Base-by-base conservation (phyloP, 2,329 filamentous ascomycete species). In the Aspergillus aculeatinus region DNA sequence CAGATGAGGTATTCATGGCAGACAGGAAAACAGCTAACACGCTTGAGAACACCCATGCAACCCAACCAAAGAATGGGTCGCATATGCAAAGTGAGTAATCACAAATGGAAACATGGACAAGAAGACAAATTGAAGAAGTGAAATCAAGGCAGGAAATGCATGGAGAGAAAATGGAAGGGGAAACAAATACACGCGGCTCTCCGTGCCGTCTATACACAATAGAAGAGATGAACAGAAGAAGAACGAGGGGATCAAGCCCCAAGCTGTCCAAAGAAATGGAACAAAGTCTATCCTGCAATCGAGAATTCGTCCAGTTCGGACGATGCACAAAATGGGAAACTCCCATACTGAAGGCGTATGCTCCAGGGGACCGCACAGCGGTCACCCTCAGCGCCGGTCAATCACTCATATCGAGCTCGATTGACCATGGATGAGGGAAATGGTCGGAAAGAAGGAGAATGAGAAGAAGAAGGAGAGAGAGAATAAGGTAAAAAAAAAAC, bases 341-440 rank as follows among this genome's bases (percentile, higher is more conserved):
- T 3, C 51, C 48, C 39, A 16, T 16, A 12, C 53, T 12, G 33
- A 16, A 16, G 33, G 14, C 9, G 48, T 58, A 56, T 48, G 25
- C 55, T 55, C 31, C 29, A 54, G 58, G 59, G 60, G 57, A 56
- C 60, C 51, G 63, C 57, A 35, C 61, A 63, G 66, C 60, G 60
- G 64, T 52, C 58, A 60, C 57, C 51, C 54, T 48, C 54, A 25
- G 48, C 29, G 48, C 48, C 44, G 42, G 21, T 12, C 23, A 23
- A 35, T 47, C 31, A 33, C 33, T 10, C 14, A 27, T 54, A 50
- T 44, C 61, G 57, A 39, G 50, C 1, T 35, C 9, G 7, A 29
- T 29, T 29, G 27, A 9, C 27, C 27, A 29, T 29, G 27, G 27
- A 29, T 10, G 9, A 7, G 27, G 27, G 27, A 9, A 0, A 53